These are phyloP conservation scores for Mycena vulgaris DNA, from an alignment of 768 basidiomycete species.

Conservation along the genomic window DNA sequence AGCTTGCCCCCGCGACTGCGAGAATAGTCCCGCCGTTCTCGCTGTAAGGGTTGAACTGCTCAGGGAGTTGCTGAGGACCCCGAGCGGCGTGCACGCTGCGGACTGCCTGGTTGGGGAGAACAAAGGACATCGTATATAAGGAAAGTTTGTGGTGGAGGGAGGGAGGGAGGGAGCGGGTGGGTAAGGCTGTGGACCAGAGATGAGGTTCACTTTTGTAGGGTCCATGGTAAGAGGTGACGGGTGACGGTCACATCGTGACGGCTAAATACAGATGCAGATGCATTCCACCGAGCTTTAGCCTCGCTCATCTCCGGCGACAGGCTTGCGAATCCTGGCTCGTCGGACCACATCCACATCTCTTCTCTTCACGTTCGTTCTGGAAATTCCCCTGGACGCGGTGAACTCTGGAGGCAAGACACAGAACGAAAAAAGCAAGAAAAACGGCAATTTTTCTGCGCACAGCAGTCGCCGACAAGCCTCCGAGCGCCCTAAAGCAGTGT, in stretches of 20 bases:
- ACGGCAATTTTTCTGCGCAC: not conserved
- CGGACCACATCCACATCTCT: not conserved
- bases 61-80: slow-evolving; percentile 49
- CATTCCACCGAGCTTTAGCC: slow-evolving; percentile 39
- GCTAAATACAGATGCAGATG: slow-evolving; percentile 15
- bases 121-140: slow-evolving; percentile 9
- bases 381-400: not conserved
- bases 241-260: slow-evolving; percentile 1
- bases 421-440: not conserved
- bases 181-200: slow-evolving; percentile 5
- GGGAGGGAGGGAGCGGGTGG: not conserved
- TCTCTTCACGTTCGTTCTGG: not conserved
- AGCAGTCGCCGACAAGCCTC: slow-evolving; percentile 28
- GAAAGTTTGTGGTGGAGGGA: too few relatives aligned
- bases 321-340: slow-evolving; percentile 22
- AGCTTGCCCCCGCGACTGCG: slow-evolving; percentile 80
- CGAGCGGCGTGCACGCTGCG: not conserved
- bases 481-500: slow-evolving; percentile 15
- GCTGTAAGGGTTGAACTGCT: slow-evolving; percentile 75
- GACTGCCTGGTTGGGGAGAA: slow-evolving; percentile 42
- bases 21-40: slow-evolving; percentile 86
- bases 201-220: slow-evolving; percentile 24
- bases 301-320: slow-evolving; percentile 26
- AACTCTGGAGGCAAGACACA: not conserved
- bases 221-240: not conserved